Evolutionary conservation across 2,329 filamentous ascomycete genomes (phyloP).

Genomic region (Colletotrichum tanaceti): DNA sequence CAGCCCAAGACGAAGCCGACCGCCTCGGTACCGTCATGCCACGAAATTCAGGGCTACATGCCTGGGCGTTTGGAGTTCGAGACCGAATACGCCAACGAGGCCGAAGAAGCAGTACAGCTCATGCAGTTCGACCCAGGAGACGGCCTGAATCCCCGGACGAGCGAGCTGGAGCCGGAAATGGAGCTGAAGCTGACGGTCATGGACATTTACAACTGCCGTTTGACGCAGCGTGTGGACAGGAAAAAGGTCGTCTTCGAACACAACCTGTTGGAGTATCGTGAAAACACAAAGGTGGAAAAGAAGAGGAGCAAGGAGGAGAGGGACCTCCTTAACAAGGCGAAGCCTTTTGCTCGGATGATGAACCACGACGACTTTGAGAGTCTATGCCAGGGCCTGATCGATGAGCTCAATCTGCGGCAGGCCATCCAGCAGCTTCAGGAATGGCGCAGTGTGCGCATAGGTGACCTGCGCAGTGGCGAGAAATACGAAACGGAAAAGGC

Average conservation of each 20-base stretch:
- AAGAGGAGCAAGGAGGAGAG: conserved; percentile 95
- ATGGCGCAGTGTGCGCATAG: conserved; percentile 88
- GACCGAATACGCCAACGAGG: conserved; percentile 97
- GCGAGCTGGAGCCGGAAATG: conserved; percentile 93
- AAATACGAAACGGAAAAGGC: conserved; percentile 94
- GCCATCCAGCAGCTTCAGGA: conserved; percentile 93
- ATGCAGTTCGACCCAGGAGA: conserved; percentile 99
- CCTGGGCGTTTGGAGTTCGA: conserved; percentile 97
- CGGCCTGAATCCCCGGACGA: conserved; percentile 85
- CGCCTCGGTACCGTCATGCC: conserved; percentile 92
- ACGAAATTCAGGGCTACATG: conserved; percentile 99
- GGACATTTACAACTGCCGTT: conserved; percentile 94
- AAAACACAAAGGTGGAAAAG: conserved; percentile 91
- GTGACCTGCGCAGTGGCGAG: conserved; percentile 85
- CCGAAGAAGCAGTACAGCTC: conserved; percentile 96
- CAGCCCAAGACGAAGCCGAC: conserved; percentile 96
- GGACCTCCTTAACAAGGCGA: conserved; percentile 90
- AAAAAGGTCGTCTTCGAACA: conserved; percentile 99
- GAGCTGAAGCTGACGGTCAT: conserved; percentile 98
- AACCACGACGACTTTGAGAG: conserved; percentile 90
- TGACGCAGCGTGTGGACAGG: conserved; percentile 90
- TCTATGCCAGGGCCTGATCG: conserved; percentile 85
- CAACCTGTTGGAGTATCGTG: conserved; percentile 90
- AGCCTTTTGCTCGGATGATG: conserved; percentile 98
- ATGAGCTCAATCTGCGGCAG: conserved; percentile 90